Conservation (phyloP, 306 rosid genomes). For the Lablab purpureus region DNA sequence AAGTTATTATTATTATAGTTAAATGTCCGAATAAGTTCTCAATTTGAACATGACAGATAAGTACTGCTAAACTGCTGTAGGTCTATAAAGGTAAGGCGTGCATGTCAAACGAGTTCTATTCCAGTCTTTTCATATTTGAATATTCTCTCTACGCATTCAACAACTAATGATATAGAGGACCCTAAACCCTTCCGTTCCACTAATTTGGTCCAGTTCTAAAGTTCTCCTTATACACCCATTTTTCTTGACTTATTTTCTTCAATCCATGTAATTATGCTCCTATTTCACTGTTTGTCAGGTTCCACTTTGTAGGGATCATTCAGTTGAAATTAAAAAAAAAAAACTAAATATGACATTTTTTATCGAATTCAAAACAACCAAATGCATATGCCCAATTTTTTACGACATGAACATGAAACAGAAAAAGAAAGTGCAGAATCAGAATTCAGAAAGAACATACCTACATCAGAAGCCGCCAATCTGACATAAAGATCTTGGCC, state of each 20-base stretch:
- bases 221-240: too few species aligned
- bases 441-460: background rate
- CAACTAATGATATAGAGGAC: background rate
- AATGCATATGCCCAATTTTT: background rate
- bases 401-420: background rate
- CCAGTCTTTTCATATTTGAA: conserved; percentile 10
- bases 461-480: conserved; percentile 71
- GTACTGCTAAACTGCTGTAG: background rate
- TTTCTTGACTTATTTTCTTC: too few species aligned
- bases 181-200: background rate
- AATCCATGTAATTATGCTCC: too few species aligned
- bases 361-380: background rate
- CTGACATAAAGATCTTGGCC: conserved; percentile 73
- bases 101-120: conserved; percentile 2
- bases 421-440: background rate
- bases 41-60: conserved; percentile 6
- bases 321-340: background rate
- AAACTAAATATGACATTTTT: background rate
- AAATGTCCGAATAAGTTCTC: background rate
- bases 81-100: background rate
- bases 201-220: background rate
- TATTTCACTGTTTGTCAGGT: background rate
- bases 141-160: conserved; percentile 4
- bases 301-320: background rate
- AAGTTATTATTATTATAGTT: background rate